Percentiles rank a stretch among this genome's conserved stretches.
Conservation (phyloP, 192 early-diverging fungal species). For the Neocallimastix lanati region DNA sequence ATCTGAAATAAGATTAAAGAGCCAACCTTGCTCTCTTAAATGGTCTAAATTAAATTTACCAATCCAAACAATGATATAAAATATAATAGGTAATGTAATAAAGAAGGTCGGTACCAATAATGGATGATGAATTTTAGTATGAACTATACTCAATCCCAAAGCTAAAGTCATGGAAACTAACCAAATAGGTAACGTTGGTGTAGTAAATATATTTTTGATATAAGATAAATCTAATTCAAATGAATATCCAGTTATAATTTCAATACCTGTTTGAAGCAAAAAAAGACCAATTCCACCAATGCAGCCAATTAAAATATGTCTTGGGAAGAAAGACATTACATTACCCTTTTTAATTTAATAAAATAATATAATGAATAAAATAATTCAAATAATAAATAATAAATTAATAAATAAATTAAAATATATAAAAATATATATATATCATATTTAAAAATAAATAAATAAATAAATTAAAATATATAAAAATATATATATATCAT, state of each 20-base stretch:
- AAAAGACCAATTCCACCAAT: conserved; percentile 95
- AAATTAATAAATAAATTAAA: too few species aligned
- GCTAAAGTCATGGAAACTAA: conserved; percentile 32
- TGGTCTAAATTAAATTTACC: conserved; percentile 38
- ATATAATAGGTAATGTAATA: conserved; percentile 53
- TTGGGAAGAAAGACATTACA: conserved; percentile 64
- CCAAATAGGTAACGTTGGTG: conserved; percentile 60
- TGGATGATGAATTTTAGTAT: conserved; percentile 45
- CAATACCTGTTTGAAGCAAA: conserved; percentile 74
- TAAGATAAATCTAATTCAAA: conserved; percentile 38
- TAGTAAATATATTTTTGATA: conserved; percentile 45
- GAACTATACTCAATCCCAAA: conserved; percentile 23
- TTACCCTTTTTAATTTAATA: conserved; percentile 29
- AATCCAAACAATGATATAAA: conserved; percentile 45
- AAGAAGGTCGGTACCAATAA: conserved; percentile 85
- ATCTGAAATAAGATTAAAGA: conserved; percentile 1
- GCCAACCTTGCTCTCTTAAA: conserved; percentile 22
- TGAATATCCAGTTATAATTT: conserved; percentile 55
- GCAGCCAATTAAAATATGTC: conserved; percentile 88
- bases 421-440: too few species aligned
- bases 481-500: too few species aligned
- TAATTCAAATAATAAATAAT: too few species aligned
- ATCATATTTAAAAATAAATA: too few species aligned
- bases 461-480: too few species aligned
- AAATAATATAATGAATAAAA: too few species aligned